Evolutionary conservation across 2,329 filamentous ascomycete genomes (phyloP), one percentile per base, ranked within the genome.

Genomic region (Zasmidium angulare): DNA sequence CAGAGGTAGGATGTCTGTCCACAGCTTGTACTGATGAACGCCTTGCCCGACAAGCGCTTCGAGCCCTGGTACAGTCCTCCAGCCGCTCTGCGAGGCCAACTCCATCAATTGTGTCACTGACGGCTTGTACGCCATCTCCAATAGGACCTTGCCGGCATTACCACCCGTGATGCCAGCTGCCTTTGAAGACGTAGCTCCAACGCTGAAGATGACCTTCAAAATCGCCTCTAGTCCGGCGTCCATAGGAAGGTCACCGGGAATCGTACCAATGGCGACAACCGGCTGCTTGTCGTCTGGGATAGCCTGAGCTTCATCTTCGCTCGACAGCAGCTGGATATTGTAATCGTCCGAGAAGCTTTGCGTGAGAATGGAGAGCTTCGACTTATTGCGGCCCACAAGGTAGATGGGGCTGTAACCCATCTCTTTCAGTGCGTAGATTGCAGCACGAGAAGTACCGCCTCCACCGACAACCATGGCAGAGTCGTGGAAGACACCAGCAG

Each of bases 51-150:
- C 87, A 56, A 99, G 81, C 26, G 95, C 92, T 75, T 99, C 95
- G 43, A 97, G 76, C 0, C 95, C 95, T 7, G 91, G 88, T 63
- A 98, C 88, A 1, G 89, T 91, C 57, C 79, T 83, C 95, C 95
- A 99, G 2, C 88, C 59, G 12, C 84, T 84, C 66, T 89, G 84
- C 68, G 86, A 82, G 1, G 93, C 93, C 72, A 97, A 79, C 72
- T 89, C 84, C 87, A 98, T 97, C 66, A 96, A 76, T 7, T 88
- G 85, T 3, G 95, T 99, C 54, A 90, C 83, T 0, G 84, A 81
- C 20, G 95, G 95, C 76, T 93, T 96, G 76, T 99, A 99, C 1
- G 95, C 93, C 93, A 99, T 96, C 75, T 99, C 95, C 2, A 98
- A 78, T 61, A 98, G 77, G 12, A 95, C 84, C 20, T 84, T 83